A percentile compares a stretch with the other conserved stretches of the same genome.
phyloP scores from a whole-genome alignment of 148 eudicot species.

The Polygonum maritimum region DNA sequence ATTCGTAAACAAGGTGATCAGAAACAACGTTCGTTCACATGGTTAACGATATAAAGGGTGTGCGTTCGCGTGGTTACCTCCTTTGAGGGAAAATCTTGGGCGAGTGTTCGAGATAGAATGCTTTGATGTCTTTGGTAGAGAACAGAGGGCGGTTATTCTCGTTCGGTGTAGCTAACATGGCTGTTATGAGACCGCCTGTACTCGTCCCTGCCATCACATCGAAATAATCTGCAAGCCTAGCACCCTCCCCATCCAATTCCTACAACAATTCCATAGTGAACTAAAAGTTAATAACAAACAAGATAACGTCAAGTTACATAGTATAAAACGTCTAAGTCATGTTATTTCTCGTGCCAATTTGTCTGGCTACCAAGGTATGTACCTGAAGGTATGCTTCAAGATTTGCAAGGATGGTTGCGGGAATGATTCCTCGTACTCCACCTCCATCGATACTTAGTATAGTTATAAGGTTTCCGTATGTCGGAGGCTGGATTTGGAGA shows the following conservation, averaged over 20 bases:
- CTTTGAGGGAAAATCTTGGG: conserved; percentile 27
- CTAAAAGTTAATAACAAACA: too few relatives aligned
- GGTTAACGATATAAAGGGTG: too few relatives aligned
- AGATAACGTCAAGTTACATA: too few relatives aligned
- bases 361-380: too few relatives aligned
- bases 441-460: conserved; percentile 53
- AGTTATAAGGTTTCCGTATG: conserved; percentile 12
- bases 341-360: too few relatives aligned
- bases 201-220: conserved; percentile 34
- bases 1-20: too few relatives aligned
- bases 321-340: background rate
- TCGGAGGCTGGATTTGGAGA: conserved; percentile 7
- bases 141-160: conserved; percentile 23
- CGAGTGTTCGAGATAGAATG: conserved; percentile 18
- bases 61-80: background rate
- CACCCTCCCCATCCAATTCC: conserved; percentile 29
- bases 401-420: conserved; percentile 40
- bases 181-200: conserved; percentile 27
- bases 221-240: conserved; percentile 34
- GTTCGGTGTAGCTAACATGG: conserved; percentile 32
- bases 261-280: background rate
- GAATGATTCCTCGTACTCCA: conserved; percentile 60
- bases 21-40: too few relatives aligned
- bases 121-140: conserved; percentile 19
- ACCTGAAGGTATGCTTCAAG: conserved; percentile 62